Evolutionary conservation across 2,329 filamentous ascomycete genomes (phyloP), one percentile per base, ranked within the genome.

Genomic region (Phyllosticta paracitricarpa): DNA sequence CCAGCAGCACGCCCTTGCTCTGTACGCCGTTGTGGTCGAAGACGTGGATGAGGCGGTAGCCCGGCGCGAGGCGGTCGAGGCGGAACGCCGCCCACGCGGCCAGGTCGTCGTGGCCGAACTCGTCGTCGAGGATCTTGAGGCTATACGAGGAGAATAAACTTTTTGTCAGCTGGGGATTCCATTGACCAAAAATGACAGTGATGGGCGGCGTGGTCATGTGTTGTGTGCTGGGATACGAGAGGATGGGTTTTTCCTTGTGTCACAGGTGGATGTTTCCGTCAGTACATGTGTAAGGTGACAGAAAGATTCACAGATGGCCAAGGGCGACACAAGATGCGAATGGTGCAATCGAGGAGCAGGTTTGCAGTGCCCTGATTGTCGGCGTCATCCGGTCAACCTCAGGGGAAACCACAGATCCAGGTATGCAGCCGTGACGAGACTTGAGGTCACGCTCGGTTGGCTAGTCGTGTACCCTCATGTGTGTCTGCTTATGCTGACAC

Each of bases 1-100:
- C 84, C 63, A 97, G 75, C 57, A 97, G 69, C 14, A 85, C 80
- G 0, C 89, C 91, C 24, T 84, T 81, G 2, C 83, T 88, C 61
- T 84, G 74, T 30, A 79, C 77, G 0, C 90, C 90, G 64, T 85
- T 81, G 26, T 80, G 78, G 70, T 96, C 86, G 64, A 89, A 79
- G 62, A 97, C 76, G 67, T 87, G 88, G 61, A 97, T 79, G 66
- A 96, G 85, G 10, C 91, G 81, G 66, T 89, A 89, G 0, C 94
- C 93, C 35, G 82, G 77, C 63, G 84, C 84, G 63, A 97, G 73
- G 7, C 91, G 82, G 74, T 97, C 91, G 24, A 97, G 82, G 51
- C 91, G 82, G 67, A 96, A 86, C 69, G 91, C 96, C 1, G 89
- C 86, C 94, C 94, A 97, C 2, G 88, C 91, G 10, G 91, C 87